Evolutionary conservation across 2,329 filamentous ascomycete species (phyloP).

Genomic region (Fusarium nygamai): DNA sequence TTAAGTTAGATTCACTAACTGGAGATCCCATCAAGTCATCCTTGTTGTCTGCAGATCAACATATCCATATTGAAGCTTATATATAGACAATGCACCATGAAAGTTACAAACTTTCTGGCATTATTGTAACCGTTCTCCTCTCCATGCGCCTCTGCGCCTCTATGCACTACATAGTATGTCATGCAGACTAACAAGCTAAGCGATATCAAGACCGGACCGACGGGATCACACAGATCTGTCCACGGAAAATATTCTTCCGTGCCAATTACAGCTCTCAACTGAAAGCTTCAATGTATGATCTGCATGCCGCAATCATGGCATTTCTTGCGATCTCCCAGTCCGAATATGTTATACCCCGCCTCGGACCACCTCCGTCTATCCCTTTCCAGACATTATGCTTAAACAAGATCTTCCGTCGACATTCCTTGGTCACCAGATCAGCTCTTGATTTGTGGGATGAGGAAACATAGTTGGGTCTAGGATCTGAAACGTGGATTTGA

Average conservation of each 20-base stretch:
- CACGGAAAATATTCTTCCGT: constrained; percentile 17
- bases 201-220: neutral
- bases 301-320: neutral
- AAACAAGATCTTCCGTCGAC: neutral
- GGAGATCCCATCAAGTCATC: accelerated
- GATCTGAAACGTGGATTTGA: neutral
- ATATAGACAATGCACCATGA: accelerated
- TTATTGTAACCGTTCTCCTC: accelerated
- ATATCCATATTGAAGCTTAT: accelerated
- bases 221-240: neutral
- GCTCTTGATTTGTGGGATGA: neutral
- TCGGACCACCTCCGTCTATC: constrained; percentile 6
- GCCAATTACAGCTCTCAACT: neutral
- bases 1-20: accelerated
- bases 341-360: constrained; percentile 4
- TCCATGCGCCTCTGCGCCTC: accelerated
- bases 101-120: accelerated
- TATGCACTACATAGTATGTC: neutral
- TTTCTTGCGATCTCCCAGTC: neutral
- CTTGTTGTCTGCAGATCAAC: accelerated
- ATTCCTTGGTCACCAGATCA: neutral
- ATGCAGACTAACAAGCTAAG: neutral
- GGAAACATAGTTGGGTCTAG: neutral
- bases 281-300: neutral
- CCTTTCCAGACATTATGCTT: neutral